Evolutionary conservation across 768 basidiomycete species (phyloP).

Genomic region (Lentinula aciculospora): DNA sequence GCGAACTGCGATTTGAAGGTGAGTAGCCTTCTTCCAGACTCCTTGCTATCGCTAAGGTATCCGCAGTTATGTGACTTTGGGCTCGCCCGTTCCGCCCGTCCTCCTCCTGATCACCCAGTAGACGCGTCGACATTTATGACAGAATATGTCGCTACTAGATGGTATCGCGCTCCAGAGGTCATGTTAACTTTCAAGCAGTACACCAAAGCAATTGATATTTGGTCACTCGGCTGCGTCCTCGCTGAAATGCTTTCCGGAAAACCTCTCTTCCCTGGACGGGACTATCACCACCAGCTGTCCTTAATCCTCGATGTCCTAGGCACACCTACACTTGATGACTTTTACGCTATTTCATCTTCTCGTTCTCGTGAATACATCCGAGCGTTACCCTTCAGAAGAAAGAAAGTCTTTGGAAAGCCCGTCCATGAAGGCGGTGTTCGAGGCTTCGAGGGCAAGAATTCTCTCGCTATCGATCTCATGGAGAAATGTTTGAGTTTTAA

Average conservation of each 20-base stretch:
- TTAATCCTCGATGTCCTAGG: constrained; percentile 95
- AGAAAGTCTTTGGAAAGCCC: constrained; percentile 60
- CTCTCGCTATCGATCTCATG: constrained; percentile 63
- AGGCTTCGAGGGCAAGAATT: constrained; percentile 36
- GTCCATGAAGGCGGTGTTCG: constrained; percentile 67
- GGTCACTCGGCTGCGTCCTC: constrained; percentile 82
- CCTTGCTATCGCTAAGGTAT: constrained; percentile 16
- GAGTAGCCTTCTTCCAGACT: constrained; percentile 12
- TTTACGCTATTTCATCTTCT: constrained; percentile 64
- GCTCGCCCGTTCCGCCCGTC: constrained; percentile 74
- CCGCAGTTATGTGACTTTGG: constrained; percentile 81
- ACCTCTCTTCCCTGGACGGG: constrained; percentile 91
- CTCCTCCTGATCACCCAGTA: constrained; percentile 65
- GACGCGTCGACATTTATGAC: constrained; percentile 82
- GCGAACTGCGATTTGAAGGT: constrained; percentile 97
- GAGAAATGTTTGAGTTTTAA: constrained; percentile 80
- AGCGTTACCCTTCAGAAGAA: constrained; percentile 81
- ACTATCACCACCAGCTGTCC: constrained; percentile 92
- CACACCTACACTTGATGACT: constrained; percentile 86
- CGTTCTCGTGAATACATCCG: constrained; percentile 80
- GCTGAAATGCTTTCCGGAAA: constrained; percentile 93
- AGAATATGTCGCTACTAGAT: constrained; percentile 95
- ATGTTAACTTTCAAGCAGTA: constrained; percentile 99
- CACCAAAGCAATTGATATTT: constrained; percentile 81
- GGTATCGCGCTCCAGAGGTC: constrained; percentile 97